Evolutionary conservation across 352 stramenopile species (phyloP), one percentile per base, ranked within the genome.

Genomic region (Phytophthora macrochlamydospora): DNA sequence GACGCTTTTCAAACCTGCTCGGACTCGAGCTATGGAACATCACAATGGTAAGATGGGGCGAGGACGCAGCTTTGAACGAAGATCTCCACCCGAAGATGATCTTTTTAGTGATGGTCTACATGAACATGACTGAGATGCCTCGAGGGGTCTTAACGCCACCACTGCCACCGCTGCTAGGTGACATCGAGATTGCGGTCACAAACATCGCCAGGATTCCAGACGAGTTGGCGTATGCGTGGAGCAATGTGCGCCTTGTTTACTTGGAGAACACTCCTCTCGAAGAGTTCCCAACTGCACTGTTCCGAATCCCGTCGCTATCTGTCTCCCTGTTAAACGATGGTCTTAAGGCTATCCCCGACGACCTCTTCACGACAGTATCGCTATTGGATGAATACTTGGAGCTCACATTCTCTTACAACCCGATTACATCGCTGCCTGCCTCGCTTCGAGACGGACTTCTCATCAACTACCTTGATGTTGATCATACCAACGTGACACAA

Each of bases 21-120:
- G 67, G 77, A 5, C 35, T 90, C 51, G 78, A 90, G 45, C 59
- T 88, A 4, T 88, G 73, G 67, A 90, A 90, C 65, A 77, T 66
- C 29, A 90, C 81, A 12, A 44, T 90, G 0, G 32, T 66, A 2
- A 53, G 67, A 14, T 90, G 81, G 81, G 46, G 58, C 1, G 29
- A 24, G 1, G 61, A 82, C 0, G 72, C 77, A 0, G 73, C 73
- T 33, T 57, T 89, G 28, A 76, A 67, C 4, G 53, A 59, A 4
- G 7, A 45, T 1, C 48, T 59, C 1, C 73, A 89, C 18, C 66
- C 65, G 4, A 42, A 52, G 2, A 42, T 87, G 31, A 40, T 73
- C 1, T 72, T 76, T 37, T 65, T 81, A 38, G 60, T 79, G 13
- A 70, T 88, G 5, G 67, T 73, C 2, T 63, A 53, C 28, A 62